Conservation (phyloP, 495 filamentous ascomycete species). For the Talaromyces ruber region DNA sequence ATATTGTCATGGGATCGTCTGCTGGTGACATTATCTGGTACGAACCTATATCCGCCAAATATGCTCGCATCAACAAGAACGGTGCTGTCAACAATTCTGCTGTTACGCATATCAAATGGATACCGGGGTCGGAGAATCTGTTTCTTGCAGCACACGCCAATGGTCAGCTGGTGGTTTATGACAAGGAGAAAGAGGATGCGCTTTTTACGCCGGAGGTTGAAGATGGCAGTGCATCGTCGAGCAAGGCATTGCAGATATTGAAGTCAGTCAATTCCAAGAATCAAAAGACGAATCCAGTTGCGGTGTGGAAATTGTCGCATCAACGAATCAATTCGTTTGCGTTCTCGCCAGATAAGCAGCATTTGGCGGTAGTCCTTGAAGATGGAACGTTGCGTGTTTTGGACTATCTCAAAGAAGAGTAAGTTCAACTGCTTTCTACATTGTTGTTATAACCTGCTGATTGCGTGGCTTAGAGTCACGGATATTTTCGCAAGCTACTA, state of each 20-base stretch:
- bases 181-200: constrained; percentile 97
- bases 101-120: constrained; percentile 82
- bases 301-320: constrained; percentile 83
- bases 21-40: constrained; percentile 98
- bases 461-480: constrained; percentile 48
- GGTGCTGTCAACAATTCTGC: constrained; percentile 79
- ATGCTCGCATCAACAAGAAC: constrained; percentile 94
- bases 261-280: constrained; percentile 90
- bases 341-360: constrained; percentile 76
- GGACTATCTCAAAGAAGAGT: constrained; percentile 88
- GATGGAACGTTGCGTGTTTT: constrained; percentile 85
- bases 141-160: constrained; percentile 93
- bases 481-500: constrained; percentile 89
- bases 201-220: constrained; percentile 53
- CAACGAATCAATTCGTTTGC: constrained; percentile 82
- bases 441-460: background rate
- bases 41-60: constrained; percentile 94
- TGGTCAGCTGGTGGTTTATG: constrained; percentile 89
- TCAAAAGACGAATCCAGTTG: constrained; percentile 87
- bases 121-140: constrained; percentile 86
- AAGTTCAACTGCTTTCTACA: constrained; percentile 19
- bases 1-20: constrained; percentile 91
- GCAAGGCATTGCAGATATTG: constrained; percentile 49
- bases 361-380: constrained; percentile 88
- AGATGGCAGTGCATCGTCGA: constrained; percentile 30